Conservation (phyloP, 2,329 filamentous ascomycete genomes). For the Emericellopsis cladophorae region DNA sequence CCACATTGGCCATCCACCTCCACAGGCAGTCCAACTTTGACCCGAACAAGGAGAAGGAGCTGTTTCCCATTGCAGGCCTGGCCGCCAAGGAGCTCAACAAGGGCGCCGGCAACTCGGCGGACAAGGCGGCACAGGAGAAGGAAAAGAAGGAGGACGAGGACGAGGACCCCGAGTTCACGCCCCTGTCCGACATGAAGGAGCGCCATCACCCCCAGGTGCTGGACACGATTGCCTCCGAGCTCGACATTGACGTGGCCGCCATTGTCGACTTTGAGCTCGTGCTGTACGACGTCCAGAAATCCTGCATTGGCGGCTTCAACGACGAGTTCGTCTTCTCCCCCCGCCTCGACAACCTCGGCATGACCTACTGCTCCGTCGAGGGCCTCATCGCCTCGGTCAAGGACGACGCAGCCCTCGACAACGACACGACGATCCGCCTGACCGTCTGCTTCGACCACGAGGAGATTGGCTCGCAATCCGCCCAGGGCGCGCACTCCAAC, state of each 20-base stretch:
- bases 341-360: slow-evolving; percentile 90
- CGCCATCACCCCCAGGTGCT: slow-evolving; percentile 84
- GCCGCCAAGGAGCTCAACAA: slow-evolving; percentile 81
- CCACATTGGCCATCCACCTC: slow-evolving; percentile 87
- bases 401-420: slow-evolving; percentile 50
- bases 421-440: slow-evolving; percentile 76
- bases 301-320: slow-evolving; percentile 76
- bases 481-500: slow-evolving; percentile 89
- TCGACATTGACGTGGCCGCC: slow-evolving; percentile 54
- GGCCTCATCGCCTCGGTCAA: slow-evolving; percentile 72
- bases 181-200: slow-evolving; percentile 64
- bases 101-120: slow-evolving; percentile 32
- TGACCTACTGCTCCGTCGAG: slow-evolving; percentile 86
- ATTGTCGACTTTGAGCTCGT: slow-evolving; percentile 91
- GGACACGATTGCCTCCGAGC: slow-evolving; percentile 71
- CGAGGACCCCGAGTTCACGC: slow-evolving; percentile 46
- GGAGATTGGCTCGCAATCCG: slow-evolving; percentile 85
- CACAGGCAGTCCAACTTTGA: slow-evolving; percentile 76
- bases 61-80: slow-evolving; percentile 86
- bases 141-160: slow-evolving; percentile 28
- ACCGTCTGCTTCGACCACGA: slow-evolving; percentile 95
- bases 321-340: slow-evolving; percentile 94
- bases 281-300: slow-evolving; percentile 92
- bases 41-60: slow-evolving; percentile 93
- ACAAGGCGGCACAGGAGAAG: slow-evolving; percentile 24